Percentiles rank a stretch among this genome's conserved stretches.
phyloP scores from a whole-genome alignment of 1,284 basidiomycete genomes.

The Apiotrichum laibachii region DNA sequence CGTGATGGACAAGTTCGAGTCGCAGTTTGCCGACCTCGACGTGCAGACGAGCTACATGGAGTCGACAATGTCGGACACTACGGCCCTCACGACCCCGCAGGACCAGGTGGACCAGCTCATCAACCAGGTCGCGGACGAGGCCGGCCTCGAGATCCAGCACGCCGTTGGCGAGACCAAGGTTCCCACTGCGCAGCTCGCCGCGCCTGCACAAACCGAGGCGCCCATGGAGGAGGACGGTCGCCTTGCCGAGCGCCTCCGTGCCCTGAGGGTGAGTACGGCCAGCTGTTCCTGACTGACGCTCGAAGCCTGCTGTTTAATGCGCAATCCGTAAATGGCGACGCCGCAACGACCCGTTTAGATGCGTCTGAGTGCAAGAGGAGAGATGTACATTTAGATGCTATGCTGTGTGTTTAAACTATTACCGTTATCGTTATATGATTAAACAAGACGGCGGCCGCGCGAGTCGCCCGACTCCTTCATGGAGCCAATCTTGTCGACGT shows the following conservation, averaged over 20 bases:
- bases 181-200: conserved; percentile 45
- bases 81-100: conserved; percentile 89
- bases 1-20: conserved; percentile 99
- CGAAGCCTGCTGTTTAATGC: conserved; percentile 7
- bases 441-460: conserved; percentile 7
- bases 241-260: conserved; percentile 41
- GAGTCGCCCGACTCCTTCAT: conserved; percentile 21
- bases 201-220: conserved; percentile 42
- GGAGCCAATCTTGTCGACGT: conserved; percentile 35
- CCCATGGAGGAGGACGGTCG: conserved; percentile 42
- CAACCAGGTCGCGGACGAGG: conserved; percentile 94
- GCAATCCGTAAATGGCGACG: background rate
- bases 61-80: conserved; percentile 89
- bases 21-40: conserved; percentile 94
- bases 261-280: conserved; percentile 40
- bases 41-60: conserved; percentile 99
- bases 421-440: background rate
- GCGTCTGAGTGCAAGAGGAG: background rate
- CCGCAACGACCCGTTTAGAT: background rate
- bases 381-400: conserved; percentile 7
- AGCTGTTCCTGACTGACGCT: background rate
- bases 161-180: conserved; percentile 70
- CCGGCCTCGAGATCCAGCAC: conserved; percentile 91
- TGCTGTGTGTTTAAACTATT: background rate
- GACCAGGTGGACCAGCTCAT: conserved; percentile 93